Conservation (phyloP, 2,329 filamentous ascomycete species). For the Sporothrix dimorphospora region DNA sequence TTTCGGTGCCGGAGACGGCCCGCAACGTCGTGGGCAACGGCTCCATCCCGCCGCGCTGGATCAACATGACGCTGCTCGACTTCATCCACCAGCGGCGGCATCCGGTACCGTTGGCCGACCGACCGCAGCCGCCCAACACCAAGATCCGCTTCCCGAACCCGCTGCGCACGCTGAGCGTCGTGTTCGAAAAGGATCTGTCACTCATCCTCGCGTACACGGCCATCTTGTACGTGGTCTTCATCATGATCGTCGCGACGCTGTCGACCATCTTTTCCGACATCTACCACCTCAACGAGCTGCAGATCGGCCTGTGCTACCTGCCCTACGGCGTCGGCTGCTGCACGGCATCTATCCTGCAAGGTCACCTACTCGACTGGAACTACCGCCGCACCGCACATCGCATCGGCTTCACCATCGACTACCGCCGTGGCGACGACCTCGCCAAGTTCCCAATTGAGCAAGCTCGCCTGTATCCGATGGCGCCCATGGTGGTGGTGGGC, state of each 20-base stretch:
- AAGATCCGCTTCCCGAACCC: constrained; percentile 61
- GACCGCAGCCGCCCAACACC: constrained; percentile 27
- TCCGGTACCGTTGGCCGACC: constrained; percentile 27
- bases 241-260: constrained; percentile 57
- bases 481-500: constrained; percentile 58
- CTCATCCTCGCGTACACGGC: constrained; percentile 57
- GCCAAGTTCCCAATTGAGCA: constrained; percentile 58
- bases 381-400: constrained; percentile 68
- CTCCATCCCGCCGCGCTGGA: constrained; percentile 59
- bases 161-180: constrained; percentile 55
- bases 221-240: constrained; percentile 60
- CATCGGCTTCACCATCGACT: constrained; percentile 63
- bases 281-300: constrained; percentile 55
- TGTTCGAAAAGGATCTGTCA: constrained; percentile 61
- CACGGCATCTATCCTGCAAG: constrained; percentile 55
- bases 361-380: constrained; percentile 66
- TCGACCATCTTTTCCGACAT: constrained; percentile 55
- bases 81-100: constrained; percentile 45
- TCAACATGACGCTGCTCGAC: constrained; percentile 62
- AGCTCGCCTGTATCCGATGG: constrained; percentile 57
- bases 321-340: constrained; percentile 57
- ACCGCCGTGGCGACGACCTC: constrained; percentile 58
- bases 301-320: constrained; percentile 59
- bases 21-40: constrained; percentile 65
- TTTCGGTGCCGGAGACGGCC: constrained; percentile 63